Base-by-base conservation (phyloP, 2,329 filamentous ascomycete species). In the Aspergillus pseudoviridinutans region DNA sequence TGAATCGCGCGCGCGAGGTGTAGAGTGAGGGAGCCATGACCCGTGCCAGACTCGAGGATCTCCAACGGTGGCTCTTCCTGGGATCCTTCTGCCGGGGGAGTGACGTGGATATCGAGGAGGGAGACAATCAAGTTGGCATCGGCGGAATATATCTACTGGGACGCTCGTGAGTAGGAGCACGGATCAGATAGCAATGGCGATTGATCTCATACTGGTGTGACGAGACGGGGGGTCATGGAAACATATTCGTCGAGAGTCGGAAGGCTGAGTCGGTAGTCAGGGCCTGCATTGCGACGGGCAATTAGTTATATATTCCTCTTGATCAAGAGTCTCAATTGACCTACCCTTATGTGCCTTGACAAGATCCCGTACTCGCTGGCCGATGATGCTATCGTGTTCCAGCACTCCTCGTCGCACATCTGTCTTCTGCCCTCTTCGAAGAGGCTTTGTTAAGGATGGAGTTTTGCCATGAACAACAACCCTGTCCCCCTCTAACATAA, bases 11-110 rank as follows among this genome's bases (percentile, higher is more conserved):
- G 83, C 29, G 89, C 86, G 24, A 94, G 79, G 67, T 92, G 84
- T 4, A 94, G 74, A 0, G 90, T 93, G 57, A 94, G 74, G 35
- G 87, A 87, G 57, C 90, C 91, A 79, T 92, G 89, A n/a, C 90
- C 91, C 3, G 90, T 94, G 17, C 91, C 90, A 50, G 90, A 90
- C 74, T 94, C 91, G 53, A 94, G 86, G 49, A 94, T 89, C 68
- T 93, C 88, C 12, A 92, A 72, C 0, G 81, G 83, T 8, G 78
- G 72, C 41, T 64, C 61, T 17, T 64, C 52, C 22, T 65, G 41
- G 52, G 61, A 61, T 6, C 68, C 67, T 5, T 66, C 62, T 14
- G 73, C 64, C 12, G 75, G 71, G 5, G 74, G 70, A 2, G 77
- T 69, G 29, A 85, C 82, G 69, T 93, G 87, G 49, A 94, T 79